Evolutionary conservation across 257 asterid genomes (phyloP).

Genomic region (Lycium ferocissimum): DNA sequence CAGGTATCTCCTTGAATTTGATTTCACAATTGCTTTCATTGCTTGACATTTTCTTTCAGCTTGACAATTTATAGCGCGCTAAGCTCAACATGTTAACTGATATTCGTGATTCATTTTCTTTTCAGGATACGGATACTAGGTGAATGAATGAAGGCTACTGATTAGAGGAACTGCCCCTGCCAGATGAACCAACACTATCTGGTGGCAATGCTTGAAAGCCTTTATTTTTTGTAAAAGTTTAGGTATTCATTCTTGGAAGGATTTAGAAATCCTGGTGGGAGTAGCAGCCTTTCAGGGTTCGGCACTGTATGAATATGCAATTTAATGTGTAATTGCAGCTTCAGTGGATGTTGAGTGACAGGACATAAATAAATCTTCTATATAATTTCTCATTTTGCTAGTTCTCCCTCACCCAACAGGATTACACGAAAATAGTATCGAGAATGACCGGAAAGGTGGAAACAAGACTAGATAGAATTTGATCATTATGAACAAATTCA

Average conservation of each 20-base stretch:
- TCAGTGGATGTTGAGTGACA: conserved; percentile 14
- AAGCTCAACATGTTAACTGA: too few relatives aligned
- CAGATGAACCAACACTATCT: neutral
- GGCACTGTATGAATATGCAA: conserved; percentile 32
- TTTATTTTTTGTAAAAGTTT: conserved; percentile 50
- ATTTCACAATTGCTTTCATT: neutral
- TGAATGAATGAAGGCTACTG: conserved; percentile 26
- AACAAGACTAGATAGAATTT: too few relatives aligned
- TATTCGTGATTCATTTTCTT: neutral
- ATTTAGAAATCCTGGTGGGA: conserved; percentile 41
- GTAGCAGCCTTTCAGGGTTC: conserved; percentile 41
- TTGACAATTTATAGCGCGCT: neutral
- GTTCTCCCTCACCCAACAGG: too few relatives aligned
- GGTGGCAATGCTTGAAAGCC: conserved; percentile 11
- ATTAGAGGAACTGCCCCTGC: neutral
- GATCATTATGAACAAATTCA: too few relatives aligned
- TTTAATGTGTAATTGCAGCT: conserved; percentile 18
- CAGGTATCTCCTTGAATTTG: conserved; percentile 51
- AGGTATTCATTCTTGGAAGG: conserved; percentile 30
- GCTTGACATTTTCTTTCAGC: neutral
- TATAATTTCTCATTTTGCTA: neutral
- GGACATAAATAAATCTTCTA: neutral
- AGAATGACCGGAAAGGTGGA: too few relatives aligned
- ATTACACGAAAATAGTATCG: too few relatives aligned
- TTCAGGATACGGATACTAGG: conserved; percentile 81